These are phyloP conservation scores for Noccaea caerulescens DNA, from an alignment of 345 rosid species.

Conservation along the genomic window DNA sequence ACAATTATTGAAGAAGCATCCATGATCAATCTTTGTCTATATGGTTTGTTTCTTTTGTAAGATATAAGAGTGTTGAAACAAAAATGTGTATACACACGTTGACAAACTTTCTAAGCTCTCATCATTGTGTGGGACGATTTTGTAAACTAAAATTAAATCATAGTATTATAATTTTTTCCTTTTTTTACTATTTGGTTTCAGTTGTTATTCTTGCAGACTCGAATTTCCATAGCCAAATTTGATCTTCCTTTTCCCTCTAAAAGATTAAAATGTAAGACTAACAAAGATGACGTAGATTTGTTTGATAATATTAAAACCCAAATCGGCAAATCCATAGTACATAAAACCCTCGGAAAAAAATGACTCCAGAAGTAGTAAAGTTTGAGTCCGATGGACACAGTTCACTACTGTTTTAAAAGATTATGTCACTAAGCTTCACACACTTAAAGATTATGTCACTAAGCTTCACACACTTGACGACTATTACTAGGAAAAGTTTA, in stretches of 20 bases:
- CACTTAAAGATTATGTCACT: no score
- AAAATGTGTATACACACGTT: conserved; percentile 34
- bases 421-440: no score
- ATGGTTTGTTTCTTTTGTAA: conserved; percentile 37
- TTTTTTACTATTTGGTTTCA: background rate
- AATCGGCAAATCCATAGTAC: no score
- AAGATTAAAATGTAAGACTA: background rate
- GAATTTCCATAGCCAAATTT: background rate
- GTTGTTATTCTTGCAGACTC: background rate
- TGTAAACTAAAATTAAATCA: conserved; percentile 10
- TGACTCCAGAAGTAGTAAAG: no score
- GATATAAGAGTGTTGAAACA: conserved; percentile 21
- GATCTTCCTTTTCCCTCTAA: background rate
- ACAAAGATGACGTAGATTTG: background rate
- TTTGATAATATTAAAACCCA: no score
- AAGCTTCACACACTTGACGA: no score
- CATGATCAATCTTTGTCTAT: conserved; percentile 34
- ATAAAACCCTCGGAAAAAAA: no score
- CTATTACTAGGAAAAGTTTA: no score
- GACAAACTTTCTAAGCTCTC: conserved; percentile 25
- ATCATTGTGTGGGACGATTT: conserved; percentile 13
- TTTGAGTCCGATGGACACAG: no score
- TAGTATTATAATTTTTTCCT: background rate
- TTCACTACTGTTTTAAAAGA: no score
- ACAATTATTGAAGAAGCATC: conserved; percentile 20